Evolutionary conservation across 495 filamentous ascomycete species (phyloP), one percentile per base, ranked within the genome.

Genomic region (Cercophora scortea): DNA sequence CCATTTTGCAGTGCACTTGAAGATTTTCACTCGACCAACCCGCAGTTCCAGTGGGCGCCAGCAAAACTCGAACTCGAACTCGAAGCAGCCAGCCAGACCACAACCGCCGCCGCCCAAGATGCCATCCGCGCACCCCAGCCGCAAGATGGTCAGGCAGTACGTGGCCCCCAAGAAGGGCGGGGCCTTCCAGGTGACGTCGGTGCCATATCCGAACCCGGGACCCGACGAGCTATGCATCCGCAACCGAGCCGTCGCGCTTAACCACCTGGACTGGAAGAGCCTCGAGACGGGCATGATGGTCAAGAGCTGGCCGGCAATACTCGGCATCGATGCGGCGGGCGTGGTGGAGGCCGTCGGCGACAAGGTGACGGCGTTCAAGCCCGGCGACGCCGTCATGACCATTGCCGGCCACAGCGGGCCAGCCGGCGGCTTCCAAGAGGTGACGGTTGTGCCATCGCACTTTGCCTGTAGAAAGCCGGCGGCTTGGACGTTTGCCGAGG

Each of bases 331-430:
- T 17, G 63, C 61, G 0, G 64, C 71, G 8, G 71, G 71, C 7
- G 49, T 70, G 4, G 49, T 74, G 33, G 71, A 74, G 38, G 51
- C 54, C 12, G 61, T 70, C 40, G 63, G 63, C 15, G 50, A 54
- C 10, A 54, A 59, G 5, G 68, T 71, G 15, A 60, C 56, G 13
- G 42, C 41, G 8, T 56, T 69, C 40, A 61, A 65, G 48, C 33
- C 59, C 34, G 74, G 73, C 16, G 73, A 76, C 33, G 64, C 67
- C 44, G 73, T 77, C 25, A 45, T 72, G 15, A 64, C 58, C 10
- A 42, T 61, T 3, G 48, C 47, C 18, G 61, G 50, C 1, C 47
- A 58, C 11, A 64, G 61, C 8, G 49, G 57, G 0, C 52, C 60
- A 38, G 54, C 54, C 6, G 68, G 63, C 17, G 61, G 68, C 12